Evolutionary conservation across 2,329 filamentous ascomycete species (phyloP), one percentile per base, ranked within the genome.

Genomic region (Coleophoma eucalyptorum): DNA sequence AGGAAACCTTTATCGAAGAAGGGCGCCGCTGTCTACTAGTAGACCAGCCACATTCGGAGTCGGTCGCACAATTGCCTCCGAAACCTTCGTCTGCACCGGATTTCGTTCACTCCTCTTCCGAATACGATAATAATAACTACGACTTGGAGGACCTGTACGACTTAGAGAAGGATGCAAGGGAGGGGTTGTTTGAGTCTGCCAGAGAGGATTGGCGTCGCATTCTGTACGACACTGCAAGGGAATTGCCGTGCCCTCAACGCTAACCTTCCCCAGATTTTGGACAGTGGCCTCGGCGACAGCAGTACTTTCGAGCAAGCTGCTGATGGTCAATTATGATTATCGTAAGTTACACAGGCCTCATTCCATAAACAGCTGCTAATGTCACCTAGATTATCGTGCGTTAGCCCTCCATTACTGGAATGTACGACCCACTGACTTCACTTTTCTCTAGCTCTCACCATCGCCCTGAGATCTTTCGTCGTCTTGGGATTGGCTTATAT

Each of bases 361-460:
- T 38, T 34, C 43, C 31, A n/a, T 40, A 4, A 12, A 4, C 15
- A 16, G n/a, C 16, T 49, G 40, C 55, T 60, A 53, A 58, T 35
- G 40, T 31, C 6, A 48, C 3, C 16, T 35, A 60, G 58, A 60
- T 49, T 60, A 58, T 37, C 58, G 56, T 60, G 55, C 20, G 56
- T 50, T 33, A 7, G 33, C 34, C 31, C 12, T 41, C 43, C 35
- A 13, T 41, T 45, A 37, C 11, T 11, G 21, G 15, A 16, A 42
- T n/a, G 7, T 37, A 42, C 12, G 18, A 21, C 16, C 19, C 19
- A 16, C 19, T 37, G 40, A 40, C 43, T 5, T 13, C n/a, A 40
- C 43, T 5, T 13, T 18, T 38, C 42, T 35, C 47, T 46, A 59
- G 57, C 57, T 16, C 54, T 58, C 15, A 57, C 54, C 15, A 58